A percentile compares a stretch with the other conserved stretches of the same genome.
These are phyloP conservation scores for Cladosporium cucumerinum DNA, from an alignment of 2,329 filamentous ascomycete species.

Conservation along the genomic window DNA sequence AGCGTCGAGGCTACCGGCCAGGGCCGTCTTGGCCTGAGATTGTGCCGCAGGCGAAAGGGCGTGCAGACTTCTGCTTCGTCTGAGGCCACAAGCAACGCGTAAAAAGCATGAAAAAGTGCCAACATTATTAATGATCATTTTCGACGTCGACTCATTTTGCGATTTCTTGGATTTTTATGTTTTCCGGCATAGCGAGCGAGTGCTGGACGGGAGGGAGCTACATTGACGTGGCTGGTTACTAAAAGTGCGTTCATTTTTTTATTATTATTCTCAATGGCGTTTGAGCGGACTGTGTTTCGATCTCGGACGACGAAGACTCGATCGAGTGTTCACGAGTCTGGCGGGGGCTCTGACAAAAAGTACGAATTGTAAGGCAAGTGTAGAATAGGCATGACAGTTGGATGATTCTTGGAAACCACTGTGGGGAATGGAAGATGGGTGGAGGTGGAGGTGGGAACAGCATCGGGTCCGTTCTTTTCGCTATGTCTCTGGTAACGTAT, in stretches of 20 bases:
- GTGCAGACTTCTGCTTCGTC: constrained; percentile 30
- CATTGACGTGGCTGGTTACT: background rate
- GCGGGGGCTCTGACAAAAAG: background rate
- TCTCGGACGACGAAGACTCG: background rate
- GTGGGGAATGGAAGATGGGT: background rate
- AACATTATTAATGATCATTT: background rate
- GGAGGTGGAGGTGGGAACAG: background rate
- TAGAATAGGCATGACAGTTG: background rate
- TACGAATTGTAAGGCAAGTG: background rate
- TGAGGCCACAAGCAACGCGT: constrained; percentile 22
- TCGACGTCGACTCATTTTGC: constrained; percentile 17
- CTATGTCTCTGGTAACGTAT: background rate
- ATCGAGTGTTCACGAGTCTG: background rate
- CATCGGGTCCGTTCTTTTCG: background rate
- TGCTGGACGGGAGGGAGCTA: constrained; percentile 1
- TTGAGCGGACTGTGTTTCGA: constrained; percentile 1
- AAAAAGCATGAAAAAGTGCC: background rate
- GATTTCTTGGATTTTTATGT: constrained; percentile 15
- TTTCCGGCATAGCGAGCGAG: constrained; percentile 26
- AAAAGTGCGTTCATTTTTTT: background rate
- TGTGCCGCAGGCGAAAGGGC: constrained; percentile 30
- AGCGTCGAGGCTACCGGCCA: constrained; percentile 36
- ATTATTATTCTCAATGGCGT: background rate
- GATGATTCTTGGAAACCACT: background rate
- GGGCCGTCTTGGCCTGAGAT: constrained; percentile 37